These are phyloP conservation scores for Colletotrichum chlorophyti DNA, from an alignment of 2,329 filamentous ascomycete species.

Conservation along the genomic window DNA sequence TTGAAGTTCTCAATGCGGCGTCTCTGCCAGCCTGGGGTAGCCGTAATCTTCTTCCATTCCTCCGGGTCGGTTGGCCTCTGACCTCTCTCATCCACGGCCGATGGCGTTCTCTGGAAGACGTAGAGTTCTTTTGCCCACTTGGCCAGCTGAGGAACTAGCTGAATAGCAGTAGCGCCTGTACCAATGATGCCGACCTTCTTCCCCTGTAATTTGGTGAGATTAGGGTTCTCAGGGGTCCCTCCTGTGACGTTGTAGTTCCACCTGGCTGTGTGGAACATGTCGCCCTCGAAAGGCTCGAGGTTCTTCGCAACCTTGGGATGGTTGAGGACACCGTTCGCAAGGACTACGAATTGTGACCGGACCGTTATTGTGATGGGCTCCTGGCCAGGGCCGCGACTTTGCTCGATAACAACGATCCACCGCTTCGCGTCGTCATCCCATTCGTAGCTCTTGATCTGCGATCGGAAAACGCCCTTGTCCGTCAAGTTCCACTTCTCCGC, in stretches of 20 bases:
- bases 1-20: conserved; percentile 53
- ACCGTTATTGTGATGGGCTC: conserved; percentile 38
- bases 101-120: conserved; percentile 64
- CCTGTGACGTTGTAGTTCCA: conserved; percentile 54
- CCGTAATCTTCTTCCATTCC: conserved; percentile 46
- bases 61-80: conserved; percentile 48
- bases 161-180: conserved; percentile 56
- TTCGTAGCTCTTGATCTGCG: conserved; percentile 44
- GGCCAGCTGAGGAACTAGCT: conserved; percentile 51
- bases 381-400: conserved; percentile 36
- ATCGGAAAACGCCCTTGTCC: conserved; percentile 47
- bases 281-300: conserved; percentile 47
- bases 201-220: conserved; percentile 51
- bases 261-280: conserved; percentile 52
- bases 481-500: conserved; percentile 48
- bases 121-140: conserved; percentile 56
- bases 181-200: conserved; percentile 57
- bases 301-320: conserved; percentile 51
- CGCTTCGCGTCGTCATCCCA: conserved; percentile 51
- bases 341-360: conserved; percentile 46
- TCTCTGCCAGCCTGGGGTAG: conserved; percentile 55
- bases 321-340: conserved; percentile 47
- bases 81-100: conserved; percentile 45
- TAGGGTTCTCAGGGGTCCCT: conserved; percentile 45
- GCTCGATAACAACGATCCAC: conserved; percentile 32